Evolutionary conservation across 2,329 filamentous ascomycete genomes (phyloP).

Genomic region (Fusarium guadeloupense): DNA sequence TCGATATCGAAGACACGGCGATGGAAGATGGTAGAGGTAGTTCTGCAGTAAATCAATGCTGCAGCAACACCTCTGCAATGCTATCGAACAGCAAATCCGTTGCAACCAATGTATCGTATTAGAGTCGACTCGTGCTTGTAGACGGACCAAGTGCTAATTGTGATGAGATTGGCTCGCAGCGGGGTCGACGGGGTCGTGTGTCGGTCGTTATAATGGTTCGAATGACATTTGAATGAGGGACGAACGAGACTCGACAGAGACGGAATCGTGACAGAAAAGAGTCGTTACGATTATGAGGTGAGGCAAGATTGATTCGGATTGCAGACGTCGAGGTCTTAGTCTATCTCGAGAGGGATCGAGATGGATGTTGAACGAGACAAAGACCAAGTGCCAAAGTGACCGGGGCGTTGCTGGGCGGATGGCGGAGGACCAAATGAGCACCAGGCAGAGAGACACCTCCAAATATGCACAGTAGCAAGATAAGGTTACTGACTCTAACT

Average conservation of each 20-base stretch:
- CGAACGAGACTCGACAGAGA: conserved; percentile 37
- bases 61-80: conserved; percentile 40
- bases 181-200: conserved; percentile 42
- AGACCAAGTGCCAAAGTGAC: conserved; percentile 36
- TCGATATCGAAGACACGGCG: conserved; percentile 39
- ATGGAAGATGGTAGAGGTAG: conserved; percentile 30
- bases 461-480: conserved; percentile 35
- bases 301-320: conserved; percentile 15
- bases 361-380: conserved; percentile 18
- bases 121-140: conserved; percentile 24
- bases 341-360: conserved; percentile 32
- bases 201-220: conserved; percentile 47
- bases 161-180: conserved; percentile 32
- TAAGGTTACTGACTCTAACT: conserved; percentile 29
- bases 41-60: conserved; percentile 49
- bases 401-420: conserved; percentile 43
- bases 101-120: conserved; percentile 12
- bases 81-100: conserved; percentile 19
- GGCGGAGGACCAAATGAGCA: conserved; percentile 34
- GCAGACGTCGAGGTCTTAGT: conserved; percentile 25
- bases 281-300: conserved; percentile 30
- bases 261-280: conserved; percentile 25
- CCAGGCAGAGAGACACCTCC: conserved; percentile 16
- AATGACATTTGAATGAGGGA: conserved; percentile 45
- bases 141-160: conserved; percentile 19